Evolutionary conservation across 495 filamentous ascomycete genomes (phyloP).

Genomic region (Aspergillus ostianus): DNA sequence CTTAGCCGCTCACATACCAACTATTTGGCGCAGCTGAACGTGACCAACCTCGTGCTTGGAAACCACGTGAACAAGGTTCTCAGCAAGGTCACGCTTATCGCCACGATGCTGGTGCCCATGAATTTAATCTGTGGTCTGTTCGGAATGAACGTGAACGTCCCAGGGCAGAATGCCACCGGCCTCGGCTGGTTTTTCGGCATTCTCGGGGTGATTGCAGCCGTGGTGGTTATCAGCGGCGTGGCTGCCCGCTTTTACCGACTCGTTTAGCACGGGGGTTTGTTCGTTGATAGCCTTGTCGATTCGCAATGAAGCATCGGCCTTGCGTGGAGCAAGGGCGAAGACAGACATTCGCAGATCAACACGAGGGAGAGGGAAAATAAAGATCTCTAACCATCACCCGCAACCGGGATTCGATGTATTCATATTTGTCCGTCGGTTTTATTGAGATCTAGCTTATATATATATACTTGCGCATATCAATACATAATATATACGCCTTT

Average conservation of each 20-base stretch:
- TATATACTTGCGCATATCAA: neutral
- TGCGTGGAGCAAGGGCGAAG: too few species aligned
- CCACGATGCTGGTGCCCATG: conserved; percentile 92
- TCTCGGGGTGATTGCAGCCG: conserved; percentile 60
- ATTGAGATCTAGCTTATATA: neutral
- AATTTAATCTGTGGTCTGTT: conserved; percentile 95
- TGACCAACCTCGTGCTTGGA: conserved; percentile 80
- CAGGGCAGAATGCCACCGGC: conserved; percentile 55
- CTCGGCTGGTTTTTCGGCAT: conserved; percentile 81
- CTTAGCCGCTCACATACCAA: conserved; percentile 93
- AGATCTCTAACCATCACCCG: neutral
- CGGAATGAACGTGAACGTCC: conserved; percentile 93
- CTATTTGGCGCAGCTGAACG: conserved; percentile 90
- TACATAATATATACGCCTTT: too few species aligned
- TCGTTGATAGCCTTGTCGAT: neutral
- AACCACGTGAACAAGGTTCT: conserved; percentile 80
- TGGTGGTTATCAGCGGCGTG: conserved; percentile 54
- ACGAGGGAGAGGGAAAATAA: neutral
- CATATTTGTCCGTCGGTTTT: neutral
- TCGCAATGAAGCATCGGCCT: neutral
- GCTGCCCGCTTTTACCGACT: conserved; percentile 48
- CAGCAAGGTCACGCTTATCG: conserved; percentile 92
- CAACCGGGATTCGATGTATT: neutral
- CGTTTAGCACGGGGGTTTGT: conserved; percentile 19
- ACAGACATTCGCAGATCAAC: too few species aligned